Percentiles rank a stretch among this genome's conserved stretches.
Evolutionary conservation across 2,329 filamentous ascomycete species (phyloP).

Genomic region (Elsinoe batatas): DNA sequence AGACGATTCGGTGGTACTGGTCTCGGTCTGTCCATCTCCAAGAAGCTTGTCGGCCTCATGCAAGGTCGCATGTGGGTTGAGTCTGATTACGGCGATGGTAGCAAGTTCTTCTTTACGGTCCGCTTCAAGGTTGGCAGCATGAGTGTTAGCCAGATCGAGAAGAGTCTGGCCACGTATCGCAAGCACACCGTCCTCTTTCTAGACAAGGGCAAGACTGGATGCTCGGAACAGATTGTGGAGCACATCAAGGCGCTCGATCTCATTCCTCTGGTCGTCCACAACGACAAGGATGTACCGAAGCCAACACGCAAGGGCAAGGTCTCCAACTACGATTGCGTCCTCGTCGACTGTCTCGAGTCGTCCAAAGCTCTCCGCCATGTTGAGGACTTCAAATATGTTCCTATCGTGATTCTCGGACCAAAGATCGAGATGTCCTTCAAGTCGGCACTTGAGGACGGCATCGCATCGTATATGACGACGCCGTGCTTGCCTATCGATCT

Average conservation of each 20-base stretch:
- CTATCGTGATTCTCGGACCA: slow-evolving; percentile 83
- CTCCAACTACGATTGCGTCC: slow-evolving; percentile 82
- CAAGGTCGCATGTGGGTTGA: slow-evolving; percentile 93
- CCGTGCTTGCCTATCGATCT: slow-evolving; percentile 90
- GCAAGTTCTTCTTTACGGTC: slow-evolving; percentile 94
- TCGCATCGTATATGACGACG: slow-evolving; percentile 98
- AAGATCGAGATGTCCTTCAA: slow-evolving; percentile 86
- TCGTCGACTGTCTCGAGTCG: slow-evolving; percentile 87
- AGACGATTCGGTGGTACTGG: slow-evolving; percentile 93
- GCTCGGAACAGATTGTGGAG: slow-evolving; percentile 62
- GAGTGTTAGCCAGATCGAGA: slow-evolving; percentile 66
- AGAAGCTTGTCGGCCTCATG: slow-evolving; percentile 91
- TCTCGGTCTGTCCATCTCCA: slow-evolving; percentile 87
- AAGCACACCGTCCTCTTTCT: slow-evolving; percentile 90
- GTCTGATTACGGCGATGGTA: slow-evolving; percentile 82
- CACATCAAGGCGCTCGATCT: slow-evolving; percentile 75
- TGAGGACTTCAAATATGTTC: slow-evolving; percentile 96
- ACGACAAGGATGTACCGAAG: slow-evolving; percentile 56
- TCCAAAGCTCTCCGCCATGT: slow-evolving; percentile 76
- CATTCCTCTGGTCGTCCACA: slow-evolving; percentile 72
- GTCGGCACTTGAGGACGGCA: slow-evolving; percentile 85
- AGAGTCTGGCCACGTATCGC: slow-evolving; percentile 80
- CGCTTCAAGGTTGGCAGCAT: slow-evolving; percentile 74
- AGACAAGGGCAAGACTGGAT: slow-evolving; percentile 75
- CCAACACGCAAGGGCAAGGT: slow-evolving; percentile 41